A percentile compares a stretch with the other conserved stretches of the same genome.
phyloP scores from a whole-genome alignment of 1,139 yeast genomes.

The Magnusiomyces magnusii region DNA sequence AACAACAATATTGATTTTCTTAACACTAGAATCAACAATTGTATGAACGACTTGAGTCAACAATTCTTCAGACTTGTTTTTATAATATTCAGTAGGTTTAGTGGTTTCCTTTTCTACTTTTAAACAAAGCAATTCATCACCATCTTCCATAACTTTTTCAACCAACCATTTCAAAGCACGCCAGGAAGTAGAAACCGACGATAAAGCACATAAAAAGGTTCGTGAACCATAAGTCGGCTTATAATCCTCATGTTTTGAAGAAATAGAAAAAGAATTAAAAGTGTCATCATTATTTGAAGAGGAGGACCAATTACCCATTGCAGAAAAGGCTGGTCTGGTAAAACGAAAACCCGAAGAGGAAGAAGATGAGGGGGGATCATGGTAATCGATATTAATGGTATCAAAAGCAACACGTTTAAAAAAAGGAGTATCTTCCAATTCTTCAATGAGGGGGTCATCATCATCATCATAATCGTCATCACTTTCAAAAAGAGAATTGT shows the following conservation, averaged over 20 bases:
- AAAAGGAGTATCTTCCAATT: conserved; percentile 12
- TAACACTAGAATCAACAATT: conserved; percentile 16
- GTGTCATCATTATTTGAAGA: conserved; percentile 12
- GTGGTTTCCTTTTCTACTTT: conserved; percentile 17
- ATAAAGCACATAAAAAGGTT: conserved; percentile 19
- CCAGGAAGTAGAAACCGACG: conserved; percentile 15
- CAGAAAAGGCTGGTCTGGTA: conserved; percentile 7
- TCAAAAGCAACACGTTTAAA: conserved; percentile 25
- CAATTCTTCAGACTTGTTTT: conserved; percentile 21
- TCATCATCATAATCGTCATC: not conserved
- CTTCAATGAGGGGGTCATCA: not conserved
- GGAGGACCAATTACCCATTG: not conserved
- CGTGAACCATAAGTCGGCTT: conserved; percentile 21
- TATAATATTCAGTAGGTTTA: conserved; percentile 15
- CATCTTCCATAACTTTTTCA: conserved; percentile 23
- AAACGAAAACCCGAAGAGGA: conserved; percentile 2
- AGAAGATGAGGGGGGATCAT: not conserved
- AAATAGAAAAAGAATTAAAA: conserved; percentile 23
- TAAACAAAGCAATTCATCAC: conserved; percentile 27
- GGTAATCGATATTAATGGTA: conserved; percentile 18
- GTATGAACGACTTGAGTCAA: conserved; percentile 17
- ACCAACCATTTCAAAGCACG: conserved; percentile 24
- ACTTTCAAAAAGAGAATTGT: not conserved
- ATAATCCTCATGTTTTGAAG: conserved; percentile 23
- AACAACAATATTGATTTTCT: conserved; percentile 23